Evolutionary conservation across 2,329 filamentous ascomycete genomes (phyloP).

Genomic region (Pyricularia grisea): DNA sequence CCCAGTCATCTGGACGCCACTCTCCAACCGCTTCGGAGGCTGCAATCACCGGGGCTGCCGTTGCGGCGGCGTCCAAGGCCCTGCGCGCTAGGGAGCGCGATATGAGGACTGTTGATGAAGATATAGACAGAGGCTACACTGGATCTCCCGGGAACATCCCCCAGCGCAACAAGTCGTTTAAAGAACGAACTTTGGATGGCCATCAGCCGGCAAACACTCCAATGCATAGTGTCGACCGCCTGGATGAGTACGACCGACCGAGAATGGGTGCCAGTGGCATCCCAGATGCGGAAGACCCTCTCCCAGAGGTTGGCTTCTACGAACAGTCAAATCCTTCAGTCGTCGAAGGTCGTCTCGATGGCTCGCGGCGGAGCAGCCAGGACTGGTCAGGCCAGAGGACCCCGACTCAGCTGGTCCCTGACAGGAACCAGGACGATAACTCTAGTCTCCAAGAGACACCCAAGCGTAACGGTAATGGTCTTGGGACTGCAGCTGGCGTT

Average conservation of each 20-base stretch:
- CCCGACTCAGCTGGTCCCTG: constrained; percentile 22
- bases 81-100: constrained; percentile 33
- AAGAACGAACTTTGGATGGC: constrained; percentile 51
- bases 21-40: constrained; percentile 48
- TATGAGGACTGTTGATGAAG: constrained; percentile 25
- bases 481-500: constrained; percentile 32
- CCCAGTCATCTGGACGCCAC: constrained; percentile 26
- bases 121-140: constrained; percentile 11
- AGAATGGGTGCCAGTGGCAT: constrained; percentile 61
- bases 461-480: constrained; percentile 22
- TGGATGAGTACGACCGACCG: constrained; percentile 39
- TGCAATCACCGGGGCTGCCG: constrained; percentile 47
- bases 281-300: constrained; percentile 58
- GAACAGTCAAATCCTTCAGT: constrained; percentile 83
- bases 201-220: constrained; percentile 46
- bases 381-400: constrained; percentile 21
- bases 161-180: constrained; percentile 54
- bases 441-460: constrained; percentile 15
- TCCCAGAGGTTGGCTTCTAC: constrained; percentile 69
- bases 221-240: constrained; percentile 47
- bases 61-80: constrained; percentile 42
- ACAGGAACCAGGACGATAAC: constrained; percentile 22
- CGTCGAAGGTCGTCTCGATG: constrained; percentile 63
- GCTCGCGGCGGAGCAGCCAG: constrained; percentile 18
- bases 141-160: constrained; percentile 23